These are phyloP conservation scores for Lineolata rhizophorae DNA, from an alignment of 495 filamentous ascomycete species.

Conservation along the genomic window DNA sequence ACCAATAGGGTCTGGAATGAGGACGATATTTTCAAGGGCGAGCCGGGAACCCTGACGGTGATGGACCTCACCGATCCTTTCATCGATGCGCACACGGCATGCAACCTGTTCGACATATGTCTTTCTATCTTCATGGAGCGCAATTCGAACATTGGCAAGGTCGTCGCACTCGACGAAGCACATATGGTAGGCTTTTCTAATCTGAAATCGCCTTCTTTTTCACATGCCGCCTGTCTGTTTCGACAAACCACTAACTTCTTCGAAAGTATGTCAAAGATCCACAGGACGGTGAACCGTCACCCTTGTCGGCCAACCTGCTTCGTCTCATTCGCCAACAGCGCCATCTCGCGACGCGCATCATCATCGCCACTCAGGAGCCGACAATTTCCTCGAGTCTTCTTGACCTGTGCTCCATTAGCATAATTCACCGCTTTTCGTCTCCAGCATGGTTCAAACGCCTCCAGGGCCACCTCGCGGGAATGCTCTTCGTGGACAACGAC, in stretches of 20 bases:
- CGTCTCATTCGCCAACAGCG: conserved; percentile 46
- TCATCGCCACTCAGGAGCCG: conserved; percentile 65
- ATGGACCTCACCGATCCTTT: conserved; percentile 57
- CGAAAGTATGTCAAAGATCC: conserved; percentile 1
- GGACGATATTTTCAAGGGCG: conserved; percentile 13
- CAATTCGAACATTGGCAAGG: conserved; percentile 13
- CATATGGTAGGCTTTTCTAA: conserved; percentile 25
- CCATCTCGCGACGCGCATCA: conserved; percentile 38
- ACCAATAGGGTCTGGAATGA: neutral
- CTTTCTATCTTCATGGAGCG: neutral
- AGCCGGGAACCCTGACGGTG: conserved; percentile 39
- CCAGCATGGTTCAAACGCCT: conserved; percentile 45
- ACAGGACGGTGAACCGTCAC: conserved; percentile 27
- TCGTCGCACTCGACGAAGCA: conserved; percentile 37
- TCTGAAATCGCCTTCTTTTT: conserved; percentile 1
- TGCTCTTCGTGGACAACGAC: too few species aligned
- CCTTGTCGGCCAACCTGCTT: conserved; percentile 28
- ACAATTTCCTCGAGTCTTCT: conserved; percentile 47
- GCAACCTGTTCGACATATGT: conserved; percentile 46
- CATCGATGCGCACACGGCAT: conserved; percentile 41
- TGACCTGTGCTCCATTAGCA: conserved; percentile 47
- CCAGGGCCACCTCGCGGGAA: conserved; percentile 30
- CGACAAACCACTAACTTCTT: too few species aligned
- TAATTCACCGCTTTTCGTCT: conserved; percentile 54
- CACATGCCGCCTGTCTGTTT: neutral